phyloP scores from a whole-genome alignment of 2,329 filamentous ascomycete genomes.

The Ascochyta pisi region DNA sequence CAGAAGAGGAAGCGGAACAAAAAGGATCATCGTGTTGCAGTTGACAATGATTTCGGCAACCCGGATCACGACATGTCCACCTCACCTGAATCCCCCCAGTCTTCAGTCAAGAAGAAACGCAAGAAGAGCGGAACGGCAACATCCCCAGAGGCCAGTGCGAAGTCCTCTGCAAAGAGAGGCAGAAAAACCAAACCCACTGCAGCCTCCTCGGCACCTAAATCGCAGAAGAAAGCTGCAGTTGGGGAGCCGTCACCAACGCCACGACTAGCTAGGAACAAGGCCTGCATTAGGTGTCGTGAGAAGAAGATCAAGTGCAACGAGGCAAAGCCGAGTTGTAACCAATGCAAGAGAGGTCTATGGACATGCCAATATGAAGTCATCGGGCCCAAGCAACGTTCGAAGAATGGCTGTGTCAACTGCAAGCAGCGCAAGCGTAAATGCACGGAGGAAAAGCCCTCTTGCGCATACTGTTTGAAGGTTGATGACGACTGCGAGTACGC shows the following conservation, averaged over 20 bases:
- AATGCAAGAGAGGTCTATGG: constrained; percentile 39
- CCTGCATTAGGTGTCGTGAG: constrained; percentile 32
- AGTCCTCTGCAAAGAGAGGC: constrained; percentile 23
- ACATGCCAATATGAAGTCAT: constrained; percentile 36
- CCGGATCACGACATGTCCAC: constrained; percentile 31
- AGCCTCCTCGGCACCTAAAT: constrained; percentile 21
- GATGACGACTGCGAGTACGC: constrained; percentile 40
- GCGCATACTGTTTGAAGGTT: constrained; percentile 38
- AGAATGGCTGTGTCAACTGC: constrained; percentile 41
- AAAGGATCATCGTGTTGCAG: constrained; percentile 16
- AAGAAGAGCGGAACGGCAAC: constrained; percentile 22
- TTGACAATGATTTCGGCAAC: constrained; percentile 18
- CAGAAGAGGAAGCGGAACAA: constrained; percentile 31
- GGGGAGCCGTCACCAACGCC: constrained; percentile 10
- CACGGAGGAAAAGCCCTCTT: constrained; percentile 40
- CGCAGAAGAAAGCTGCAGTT: constrained; percentile 19
- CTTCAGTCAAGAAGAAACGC: constrained; percentile 29
- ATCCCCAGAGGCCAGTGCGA: constrained; percentile 1
- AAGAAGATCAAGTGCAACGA: constrained; percentile 44
- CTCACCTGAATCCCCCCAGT: constrained; percentile 25
- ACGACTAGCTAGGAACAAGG: constrained; percentile 24
- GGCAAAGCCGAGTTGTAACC: constrained; percentile 39
- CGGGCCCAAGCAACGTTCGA: constrained; percentile 34
- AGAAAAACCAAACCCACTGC: constrained; percentile 15
- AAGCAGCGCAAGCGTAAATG: constrained; percentile 40